phyloP scores from a whole-genome alignment of 768 basidiomycete species.

The Mycena crocata region DNA sequence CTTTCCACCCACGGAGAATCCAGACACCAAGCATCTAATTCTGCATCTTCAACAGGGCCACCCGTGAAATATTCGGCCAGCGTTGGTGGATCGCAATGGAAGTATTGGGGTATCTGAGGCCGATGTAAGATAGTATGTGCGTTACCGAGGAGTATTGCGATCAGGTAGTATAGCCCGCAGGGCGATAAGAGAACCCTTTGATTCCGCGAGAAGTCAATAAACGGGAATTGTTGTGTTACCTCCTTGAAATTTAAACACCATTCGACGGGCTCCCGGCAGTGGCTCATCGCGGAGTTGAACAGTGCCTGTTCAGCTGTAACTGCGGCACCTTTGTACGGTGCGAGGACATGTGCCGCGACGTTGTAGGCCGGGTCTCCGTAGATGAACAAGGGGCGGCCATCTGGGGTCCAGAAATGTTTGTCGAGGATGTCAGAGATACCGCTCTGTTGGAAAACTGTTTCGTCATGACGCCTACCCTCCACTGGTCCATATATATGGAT shows the following conservation, averaged over 20 bases:
- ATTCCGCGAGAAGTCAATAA: slow-evolving; percentile 30
- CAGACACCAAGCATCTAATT: slow-evolving; percentile 29
- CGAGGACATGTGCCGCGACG: slow-evolving; percentile 27
- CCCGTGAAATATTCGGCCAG: slow-evolving; percentile 28
- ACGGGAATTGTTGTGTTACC: slow-evolving; percentile 28
- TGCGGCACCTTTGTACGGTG: slow-evolving; percentile 29
- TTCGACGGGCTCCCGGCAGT: slow-evolving; percentile 30
- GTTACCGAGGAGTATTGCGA: slow-evolving; percentile 28
- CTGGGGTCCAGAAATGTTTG: slow-evolving; percentile 27
- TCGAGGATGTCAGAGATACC: slow-evolving; percentile 23
- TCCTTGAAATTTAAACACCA: slow-evolving; percentile 34
- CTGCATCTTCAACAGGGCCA: slow-evolving; percentile 26
- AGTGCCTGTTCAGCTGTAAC: slow-evolving; percentile 16
- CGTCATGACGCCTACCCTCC: slow-evolving; percentile 31
- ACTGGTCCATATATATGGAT: slow-evolving; percentile 34
- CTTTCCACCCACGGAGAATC: slow-evolving; percentile 11
- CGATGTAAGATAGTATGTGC: slow-evolving; percentile 32
- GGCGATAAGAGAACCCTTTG: slow-evolving; percentile 31
- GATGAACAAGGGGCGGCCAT: slow-evolving; percentile 24
- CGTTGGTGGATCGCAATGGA: slow-evolving; percentile 28
- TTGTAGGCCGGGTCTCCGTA: slow-evolving; percentile 32
- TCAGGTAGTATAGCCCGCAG: slow-evolving; percentile 31
- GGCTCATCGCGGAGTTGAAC: slow-evolving; percentile 34
- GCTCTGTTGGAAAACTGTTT: slow-evolving; percentile 33
- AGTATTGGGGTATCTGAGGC: slow-evolving; percentile 30